Evolutionary conservation across 1,139 yeast genomes (phyloP).

Genomic region (Wickerhamomyces sp.): DNA sequence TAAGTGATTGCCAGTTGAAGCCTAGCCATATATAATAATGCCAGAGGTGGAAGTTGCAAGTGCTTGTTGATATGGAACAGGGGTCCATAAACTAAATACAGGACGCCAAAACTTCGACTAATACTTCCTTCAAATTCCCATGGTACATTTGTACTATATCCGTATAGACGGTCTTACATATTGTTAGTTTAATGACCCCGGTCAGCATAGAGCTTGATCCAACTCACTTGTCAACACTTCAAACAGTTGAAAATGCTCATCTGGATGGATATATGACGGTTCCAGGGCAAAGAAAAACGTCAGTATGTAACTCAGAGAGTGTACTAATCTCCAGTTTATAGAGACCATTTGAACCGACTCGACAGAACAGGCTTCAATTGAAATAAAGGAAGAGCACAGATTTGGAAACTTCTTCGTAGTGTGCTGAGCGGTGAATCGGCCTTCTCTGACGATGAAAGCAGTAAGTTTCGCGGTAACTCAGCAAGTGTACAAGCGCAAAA

Average conservation of each 20-base stretch:
- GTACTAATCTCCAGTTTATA: constrained; percentile 42
- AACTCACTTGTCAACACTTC: constrained; percentile 54
- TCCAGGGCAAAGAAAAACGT: constrained; percentile 59
- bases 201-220: too few relatives aligned
- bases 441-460: too few relatives aligned
- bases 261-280: constrained; percentile 92
- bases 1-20: constrained; percentile 50
- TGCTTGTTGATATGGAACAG: constrained; percentile 28
- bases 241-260: constrained; percentile 89
- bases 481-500: neutral
- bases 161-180: constrained; percentile 32
- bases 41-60: constrained; percentile 32
- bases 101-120: constrained; percentile 69
- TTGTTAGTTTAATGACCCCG: neutral
- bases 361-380: too few relatives aligned
- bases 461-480: neutral
- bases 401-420: too few relatives aligned
- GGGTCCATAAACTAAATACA: constrained; percentile 70
- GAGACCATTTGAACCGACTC: neutral
- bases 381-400: too few relatives aligned
- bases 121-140: constrained; percentile 80
- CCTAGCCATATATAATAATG: constrained; percentile 53
- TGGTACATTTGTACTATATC: constrained; percentile 53
- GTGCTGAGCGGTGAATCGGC: too few relatives aligned
- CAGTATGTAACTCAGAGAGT: constrained; percentile 39